A percentile compares a stretch with the other conserved stretches of the same genome.
Evolutionary conservation across 495 filamentous ascomycete species (phyloP).

Genomic region (Oleoguttula mirabilis): DNA sequence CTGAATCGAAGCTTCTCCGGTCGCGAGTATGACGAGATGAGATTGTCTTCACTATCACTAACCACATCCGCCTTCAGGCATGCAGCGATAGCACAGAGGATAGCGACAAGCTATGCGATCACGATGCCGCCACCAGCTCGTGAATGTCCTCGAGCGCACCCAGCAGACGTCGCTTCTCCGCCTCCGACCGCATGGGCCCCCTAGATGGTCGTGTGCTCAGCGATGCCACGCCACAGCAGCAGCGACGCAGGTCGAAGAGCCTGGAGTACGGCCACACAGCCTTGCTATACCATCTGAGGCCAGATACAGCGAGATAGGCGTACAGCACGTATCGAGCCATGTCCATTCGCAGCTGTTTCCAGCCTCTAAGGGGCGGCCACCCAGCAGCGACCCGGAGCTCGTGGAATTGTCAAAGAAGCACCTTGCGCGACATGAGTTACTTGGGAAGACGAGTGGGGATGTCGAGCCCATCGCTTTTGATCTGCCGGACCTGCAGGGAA

Average conservation of each 20-base stretch:
- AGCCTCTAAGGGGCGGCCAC: conserved; percentile 32
- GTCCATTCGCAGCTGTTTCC: conserved; percentile 76
- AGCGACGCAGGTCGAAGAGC: too few relatives aligned
- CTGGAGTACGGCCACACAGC: conserved; percentile 1
- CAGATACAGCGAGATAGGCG: conserved; percentile 81
- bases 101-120: conserved; percentile 19
- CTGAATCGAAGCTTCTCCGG: background rate
- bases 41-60: too few relatives aligned
- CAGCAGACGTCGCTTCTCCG: conserved; percentile 19
- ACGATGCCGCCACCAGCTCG: conserved; percentile 17
- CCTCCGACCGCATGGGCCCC: conserved; percentile 2
- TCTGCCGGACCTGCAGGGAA: conserved; percentile 65
- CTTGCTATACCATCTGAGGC: conserved; percentile 38
- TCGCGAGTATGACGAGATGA: background rate
- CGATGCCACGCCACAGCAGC: conserved; percentile 10
- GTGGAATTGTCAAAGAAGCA: conserved; percentile 72
- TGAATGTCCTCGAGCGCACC: conserved; percentile 14
- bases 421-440: conserved; percentile 73
- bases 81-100: too few relatives aligned
- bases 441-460: conserved; percentile 74
- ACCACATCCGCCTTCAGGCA: too few relatives aligned
- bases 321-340: conserved; percentile 79
- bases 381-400: conserved; percentile 52
- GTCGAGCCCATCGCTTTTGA: conserved; percentile 71
- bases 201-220: conserved; percentile 10